phyloP scores from a whole-genome alignment of 768 basidiomycete genomes.

The Auriscalpium microsporum region DNA sequence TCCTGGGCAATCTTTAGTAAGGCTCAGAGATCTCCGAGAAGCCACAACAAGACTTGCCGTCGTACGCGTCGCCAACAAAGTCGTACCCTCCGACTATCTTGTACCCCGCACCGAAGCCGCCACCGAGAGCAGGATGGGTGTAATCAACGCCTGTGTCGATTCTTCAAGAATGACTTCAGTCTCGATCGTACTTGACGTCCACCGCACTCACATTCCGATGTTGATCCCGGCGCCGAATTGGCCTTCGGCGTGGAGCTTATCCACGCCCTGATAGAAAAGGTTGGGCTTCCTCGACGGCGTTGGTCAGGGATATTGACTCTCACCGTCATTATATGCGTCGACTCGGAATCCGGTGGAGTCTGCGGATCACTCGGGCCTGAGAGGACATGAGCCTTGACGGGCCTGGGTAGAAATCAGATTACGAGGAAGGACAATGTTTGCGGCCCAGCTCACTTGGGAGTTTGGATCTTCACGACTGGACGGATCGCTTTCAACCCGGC shows the following conservation, averaged over 20 bases:
- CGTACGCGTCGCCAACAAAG: constrained; percentile 48
- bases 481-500: constrained; percentile 49
- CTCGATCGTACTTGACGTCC: background rate
- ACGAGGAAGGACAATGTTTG: background rate
- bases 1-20: no score
- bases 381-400: constrained; percentile 34
- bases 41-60: constrained; percentile 23
- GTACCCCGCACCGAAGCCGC: constrained; percentile 43
- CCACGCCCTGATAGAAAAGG: constrained; percentile 39
- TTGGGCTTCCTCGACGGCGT: background rate
- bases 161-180: constrained; percentile 16
- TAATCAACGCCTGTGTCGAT: constrained; percentile 50
- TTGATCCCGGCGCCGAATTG: constrained; percentile 58
- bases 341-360: constrained; percentile 37
- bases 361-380: constrained; percentile 33
- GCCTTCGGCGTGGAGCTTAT: constrained; percentile 55
- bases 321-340: constrained; percentile 49
- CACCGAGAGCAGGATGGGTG: constrained; percentile 47
- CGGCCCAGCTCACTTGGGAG: constrained; percentile 30
- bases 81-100: constrained; percentile 47
- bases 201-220: constrained; percentile 46
- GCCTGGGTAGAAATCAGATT: constrained; percentile 23
- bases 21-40: no score
- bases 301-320: constrained; percentile 4
- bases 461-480: constrained; percentile 37